phyloP scores from a whole-genome alignment of 176 grass and related monocot species.

The Zoysia japonica region DNA sequence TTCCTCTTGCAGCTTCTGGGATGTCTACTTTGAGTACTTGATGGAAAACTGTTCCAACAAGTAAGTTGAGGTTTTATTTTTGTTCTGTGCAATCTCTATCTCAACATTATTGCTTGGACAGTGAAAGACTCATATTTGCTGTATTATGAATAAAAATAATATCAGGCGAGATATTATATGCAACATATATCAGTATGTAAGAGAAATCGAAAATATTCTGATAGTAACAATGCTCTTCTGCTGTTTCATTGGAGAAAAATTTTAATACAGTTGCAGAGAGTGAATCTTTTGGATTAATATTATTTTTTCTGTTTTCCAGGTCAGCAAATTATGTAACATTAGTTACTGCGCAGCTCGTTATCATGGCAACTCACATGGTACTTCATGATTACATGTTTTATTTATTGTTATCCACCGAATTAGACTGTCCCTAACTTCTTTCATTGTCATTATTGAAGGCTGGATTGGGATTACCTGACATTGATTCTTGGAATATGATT shows the following conservation, averaged over 20 bases:
- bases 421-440: constrained; percentile 39
- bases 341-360: constrained; percentile 89
- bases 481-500: constrained; percentile 96
- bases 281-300: constrained; percentile 30
- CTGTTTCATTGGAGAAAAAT: constrained; percentile 21
- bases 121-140: constrained; percentile 7
- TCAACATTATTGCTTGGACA: constrained; percentile 19
- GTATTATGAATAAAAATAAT: constrained; percentile 6
- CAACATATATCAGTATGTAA: constrained; percentile 18
- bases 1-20: constrained; percentile 89
- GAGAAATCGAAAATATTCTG: constrained; percentile 7
- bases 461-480: constrained; percentile 89
- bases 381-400: constrained; percentile 30
- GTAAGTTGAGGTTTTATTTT: constrained; percentile 52
- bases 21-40: constrained; percentile 97
- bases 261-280: constrained; percentile 28
- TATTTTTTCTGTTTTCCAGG: constrained; percentile 54
- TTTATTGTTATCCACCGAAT: constrained; percentile 14
- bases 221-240: not conserved
- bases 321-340: constrained; percentile 88
- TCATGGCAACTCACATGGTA: constrained; percentile 99
- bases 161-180: constrained; percentile 19
- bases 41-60: constrained; percentile 93
- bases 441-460: constrained; percentile 63
- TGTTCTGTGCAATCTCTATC: constrained; percentile 5